Evolutionary conservation across 306 rosid genomes (phyloP), one percentile per base, ranked within the genome.

Genomic region (Nissolia schottii): DNA sequence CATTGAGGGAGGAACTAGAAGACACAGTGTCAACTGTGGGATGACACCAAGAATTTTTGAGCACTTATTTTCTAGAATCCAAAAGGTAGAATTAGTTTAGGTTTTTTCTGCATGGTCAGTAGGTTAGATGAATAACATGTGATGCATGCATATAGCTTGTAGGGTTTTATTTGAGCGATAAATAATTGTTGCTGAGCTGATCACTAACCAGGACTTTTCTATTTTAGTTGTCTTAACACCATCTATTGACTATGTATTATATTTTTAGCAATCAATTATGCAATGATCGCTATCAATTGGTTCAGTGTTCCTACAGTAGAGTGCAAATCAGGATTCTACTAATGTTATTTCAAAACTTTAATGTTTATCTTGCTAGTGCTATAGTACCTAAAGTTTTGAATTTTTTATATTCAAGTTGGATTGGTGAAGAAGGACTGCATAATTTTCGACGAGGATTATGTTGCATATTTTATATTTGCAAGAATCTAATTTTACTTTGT

Each of bases 21-120:
- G 99, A 74, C 97, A 94, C 71, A 91, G 99, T 79, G 96, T 88
- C 79, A 91, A 94, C 77, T 91, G 97, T 59, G 99, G 99, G 82
- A 94, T 94, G 92, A 94, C 99, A 69, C 99, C 99, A 25, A 84
- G 99, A 85, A 96, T 94, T 12, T 94, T 94, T 74, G 97, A 91
- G 83, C 88, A 88, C 58, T 75, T 94, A 56, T 94, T 94, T 86
- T 78, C 97, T 34, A 89, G 97, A 79, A 89, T 94, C 64, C 99
- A 94, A 64, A 94, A 94, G 99, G 99, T 94, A 75, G 28, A 34
- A 3, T 31, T 55, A 71, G 4, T 29, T 70, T 27, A 25, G 57
- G 71, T 37, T 61, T 29, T 40, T 57, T 28, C 20, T 40, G 46
- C 46, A 20, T 28, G 6, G n/a, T 23, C 31, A 49, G 67, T 19